These are phyloP conservation scores for Termitomyces sp. DNA, from an alignment of 768 basidiomycete species.

Conservation along the genomic window DNA sequence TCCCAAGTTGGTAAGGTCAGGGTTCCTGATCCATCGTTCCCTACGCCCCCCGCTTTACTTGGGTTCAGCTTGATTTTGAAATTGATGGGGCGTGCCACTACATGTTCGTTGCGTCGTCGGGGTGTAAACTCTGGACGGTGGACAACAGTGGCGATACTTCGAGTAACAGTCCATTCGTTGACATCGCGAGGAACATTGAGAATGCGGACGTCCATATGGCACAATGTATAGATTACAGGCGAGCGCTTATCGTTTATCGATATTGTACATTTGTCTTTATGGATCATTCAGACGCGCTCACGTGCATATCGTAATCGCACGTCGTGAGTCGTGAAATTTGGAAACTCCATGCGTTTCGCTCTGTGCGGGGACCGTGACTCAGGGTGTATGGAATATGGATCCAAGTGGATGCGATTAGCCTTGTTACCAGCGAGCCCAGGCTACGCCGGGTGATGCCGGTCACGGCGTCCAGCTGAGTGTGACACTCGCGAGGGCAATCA, in stretches of 20 bases:
- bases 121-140: slow-evolving; percentile 50
- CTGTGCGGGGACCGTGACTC: no score
- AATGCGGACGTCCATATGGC: slow-evolving; percentile 33
- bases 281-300: neutral
- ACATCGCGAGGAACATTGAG: slow-evolving; percentile 33
- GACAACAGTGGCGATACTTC: slow-evolving; percentile 48
- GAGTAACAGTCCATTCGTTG: slow-evolving; percentile 52
- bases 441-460: no score
- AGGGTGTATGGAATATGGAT: no score
- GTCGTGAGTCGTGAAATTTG: no score
- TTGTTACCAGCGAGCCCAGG: no score
- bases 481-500: no score
- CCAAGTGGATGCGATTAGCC: no score
- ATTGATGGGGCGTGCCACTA: slow-evolving; percentile 40
- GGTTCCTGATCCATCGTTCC: slow-evolving; percentile 50
- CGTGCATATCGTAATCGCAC: neutral
- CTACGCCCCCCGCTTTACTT: slow-evolving; percentile 40
- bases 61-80: slow-evolving; percentile 55
- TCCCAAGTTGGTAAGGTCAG: slow-evolving; percentile 32
- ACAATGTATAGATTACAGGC: neutral
- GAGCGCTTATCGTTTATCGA: slow-evolving; percentile 6
- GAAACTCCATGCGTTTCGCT: no score
- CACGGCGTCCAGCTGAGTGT: no score
- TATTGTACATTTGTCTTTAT: neutral
- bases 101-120: slow-evolving; percentile 24